phyloP scores from a whole-genome alignment of 805 yeast genomes.

The Phaffomyces thermotolerans region DNA sequence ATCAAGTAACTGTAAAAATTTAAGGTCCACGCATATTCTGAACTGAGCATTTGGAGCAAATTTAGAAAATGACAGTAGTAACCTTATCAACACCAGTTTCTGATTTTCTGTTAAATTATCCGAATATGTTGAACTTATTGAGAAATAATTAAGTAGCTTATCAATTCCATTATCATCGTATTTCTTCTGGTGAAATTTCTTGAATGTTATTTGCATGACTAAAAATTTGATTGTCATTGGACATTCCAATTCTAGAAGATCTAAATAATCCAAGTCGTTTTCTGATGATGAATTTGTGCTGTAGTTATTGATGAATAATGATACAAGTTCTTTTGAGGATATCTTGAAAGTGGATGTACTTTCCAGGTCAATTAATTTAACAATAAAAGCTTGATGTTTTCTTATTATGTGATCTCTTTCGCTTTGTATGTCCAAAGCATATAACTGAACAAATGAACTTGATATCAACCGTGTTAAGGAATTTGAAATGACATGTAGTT shows the following conservation, averaged over 20 bases:
- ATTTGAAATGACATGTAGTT: slow-evolving; percentile 8
- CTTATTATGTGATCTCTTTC: slow-evolving; percentile 8
- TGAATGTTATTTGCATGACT: slow-evolving; percentile 17
- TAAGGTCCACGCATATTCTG: slow-evolving; percentile 16
- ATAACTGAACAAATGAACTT: slow-evolving; percentile 18
- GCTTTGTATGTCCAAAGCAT: slow-evolving; percentile 9
- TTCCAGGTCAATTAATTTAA: slow-evolving; percentile 21
- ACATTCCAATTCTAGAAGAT: background rate
- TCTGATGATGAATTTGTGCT: background rate
- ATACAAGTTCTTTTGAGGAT: slow-evolving; percentile 4
- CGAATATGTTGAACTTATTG: background rate
- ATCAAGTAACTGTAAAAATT: slow-evolving; percentile 14
- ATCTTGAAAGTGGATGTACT: slow-evolving; percentile 1
- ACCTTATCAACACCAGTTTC: slow-evolving; percentile 9
- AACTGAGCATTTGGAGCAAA: slow-evolving; percentile 13
- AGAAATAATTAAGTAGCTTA: slow-evolving; percentile 9
- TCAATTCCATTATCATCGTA: slow-evolving; percentile 3
- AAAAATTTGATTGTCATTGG: slow-evolving; percentile 13
- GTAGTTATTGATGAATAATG: slow-evolving; percentile 5
- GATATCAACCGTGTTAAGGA: slow-evolving; percentile 18
- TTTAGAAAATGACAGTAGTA: slow-evolving; percentile 16
- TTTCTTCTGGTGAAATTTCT: slow-evolving; percentile 14
- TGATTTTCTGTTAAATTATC: slow-evolving; percentile 9
- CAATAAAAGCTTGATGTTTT: slow-evolving; percentile 17
- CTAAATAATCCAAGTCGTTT: background rate